Evolutionary conservation across 2,329 filamentous ascomycete species (phyloP).

Genomic region (Penicillium sp.): DNA sequence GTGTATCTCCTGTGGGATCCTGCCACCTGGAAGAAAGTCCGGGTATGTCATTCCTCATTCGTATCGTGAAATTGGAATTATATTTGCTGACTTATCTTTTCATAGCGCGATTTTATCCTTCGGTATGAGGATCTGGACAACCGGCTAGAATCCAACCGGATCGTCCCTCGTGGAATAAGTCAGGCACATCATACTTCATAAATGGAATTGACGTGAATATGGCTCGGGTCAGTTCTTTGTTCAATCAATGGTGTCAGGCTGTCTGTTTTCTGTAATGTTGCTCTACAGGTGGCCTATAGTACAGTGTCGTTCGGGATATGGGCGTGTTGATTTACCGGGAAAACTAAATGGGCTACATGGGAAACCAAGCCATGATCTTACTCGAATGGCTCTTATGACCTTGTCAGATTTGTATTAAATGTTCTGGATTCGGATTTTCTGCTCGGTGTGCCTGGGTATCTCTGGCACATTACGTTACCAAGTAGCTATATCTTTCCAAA

Average conservation of each 20-base stretch:
- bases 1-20: constrained; percentile 54
- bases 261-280: constrained; percentile 27
- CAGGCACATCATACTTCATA: constrained; percentile 40
- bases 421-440: background rate
- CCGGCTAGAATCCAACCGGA: constrained; percentile 41
- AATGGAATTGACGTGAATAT: constrained; percentile 11
- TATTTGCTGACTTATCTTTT: constrained; percentile 12
- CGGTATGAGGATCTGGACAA: constrained; percentile 53
- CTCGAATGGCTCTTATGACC: background rate
- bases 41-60: constrained; percentile 37
- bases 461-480: background rate
- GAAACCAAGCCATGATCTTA: constrained; percentile 26
- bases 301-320: constrained; percentile 23
- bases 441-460: background rate
- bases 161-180: constrained; percentile 33
- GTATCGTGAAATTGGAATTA: background rate
- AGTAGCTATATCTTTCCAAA: background rate
- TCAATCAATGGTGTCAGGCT: constrained; percentile 35
- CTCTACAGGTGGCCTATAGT: constrained; percentile 24
- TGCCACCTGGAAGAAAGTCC: constrained; percentile 50
- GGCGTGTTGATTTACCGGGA: constrained; percentile 28
- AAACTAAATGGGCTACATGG: constrained; percentile 24
- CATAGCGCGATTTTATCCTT: constrained; percentile 49
- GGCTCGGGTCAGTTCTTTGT: constrained; percentile 12
- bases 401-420: background rate